phyloP scores from a whole-genome alignment of 163 green algal genomes.

The Chlamydomonas reinhardtii region DNA sequence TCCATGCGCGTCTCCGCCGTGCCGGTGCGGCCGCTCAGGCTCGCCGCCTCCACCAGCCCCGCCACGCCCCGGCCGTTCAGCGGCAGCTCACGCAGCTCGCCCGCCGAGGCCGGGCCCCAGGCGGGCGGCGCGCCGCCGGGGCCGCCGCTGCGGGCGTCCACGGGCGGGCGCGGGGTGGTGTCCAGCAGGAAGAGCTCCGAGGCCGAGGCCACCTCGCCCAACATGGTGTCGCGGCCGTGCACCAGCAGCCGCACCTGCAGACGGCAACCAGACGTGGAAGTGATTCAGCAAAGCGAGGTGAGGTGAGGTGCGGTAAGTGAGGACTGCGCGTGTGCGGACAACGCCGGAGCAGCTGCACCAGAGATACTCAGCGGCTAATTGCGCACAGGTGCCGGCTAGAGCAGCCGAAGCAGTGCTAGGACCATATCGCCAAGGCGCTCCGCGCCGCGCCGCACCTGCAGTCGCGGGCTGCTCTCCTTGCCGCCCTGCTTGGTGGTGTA shows the following conservation, averaged over 20 bases:
- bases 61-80: constrained; percentile 34
- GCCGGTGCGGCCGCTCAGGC: too few relatives aligned
- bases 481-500: constrained; percentile 3
- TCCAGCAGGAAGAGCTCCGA: constrained; percentile 92
- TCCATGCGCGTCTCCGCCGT: too few relatives aligned
- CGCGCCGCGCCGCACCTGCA: constrained; percentile 31
- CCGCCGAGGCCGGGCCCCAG: background rate
- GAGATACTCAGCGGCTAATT: too few relatives aligned
- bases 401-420: too few relatives aligned
- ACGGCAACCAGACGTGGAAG: background rate
- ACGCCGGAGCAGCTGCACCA: too few relatives aligned
- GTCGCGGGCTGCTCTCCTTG: background rate
- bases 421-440: too few relatives aligned
- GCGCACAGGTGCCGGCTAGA: too few relatives aligned
- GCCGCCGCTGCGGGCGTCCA: constrained; percentile 19
- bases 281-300: too few relatives aligned
- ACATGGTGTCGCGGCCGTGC: constrained; percentile 85
- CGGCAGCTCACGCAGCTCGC: background rate
- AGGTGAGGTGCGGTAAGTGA: too few relatives aligned
- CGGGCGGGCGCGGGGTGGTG: constrained; percentile 30
- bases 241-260: constrained; percentile 85
- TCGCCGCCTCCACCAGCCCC: constrained; percentile 45
- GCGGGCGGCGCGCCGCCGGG: too few relatives aligned
- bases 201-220: constrained; percentile 88
- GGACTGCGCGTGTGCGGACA: too few relatives aligned